These are phyloP conservation scores for Reutealis trisperma DNA, from an alignment of 345 rosid genomes.

Conservation along the genomic window DNA sequence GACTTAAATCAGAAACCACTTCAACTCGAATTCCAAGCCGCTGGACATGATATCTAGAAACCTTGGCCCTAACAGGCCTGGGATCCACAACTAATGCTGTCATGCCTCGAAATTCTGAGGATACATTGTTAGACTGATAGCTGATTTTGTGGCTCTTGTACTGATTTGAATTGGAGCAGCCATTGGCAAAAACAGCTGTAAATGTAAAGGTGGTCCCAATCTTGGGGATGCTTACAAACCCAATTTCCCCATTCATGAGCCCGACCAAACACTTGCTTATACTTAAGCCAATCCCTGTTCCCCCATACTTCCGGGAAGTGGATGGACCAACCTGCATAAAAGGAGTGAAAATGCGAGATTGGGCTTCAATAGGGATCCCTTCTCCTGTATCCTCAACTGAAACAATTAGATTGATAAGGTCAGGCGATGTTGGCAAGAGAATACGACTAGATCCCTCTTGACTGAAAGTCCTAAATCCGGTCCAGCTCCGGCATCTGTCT, in stretches of 20 bases:
- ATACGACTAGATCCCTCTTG: constrained; percentile 40
- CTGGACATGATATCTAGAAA: constrained; percentile 78
- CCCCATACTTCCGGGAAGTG: constrained; percentile 84
- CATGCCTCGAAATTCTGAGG: constrained; percentile 69
- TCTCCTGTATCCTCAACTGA: constrained; percentile 96
- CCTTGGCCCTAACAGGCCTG: constrained; percentile 68
- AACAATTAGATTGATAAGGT: constrained; percentile 60
- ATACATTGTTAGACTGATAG: constrained; percentile 34
- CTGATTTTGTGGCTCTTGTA: constrained; percentile 47
- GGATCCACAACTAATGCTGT: constrained; percentile 75
- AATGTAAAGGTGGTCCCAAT: constrained; percentile 91
- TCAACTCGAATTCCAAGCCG: constrained; percentile 72
- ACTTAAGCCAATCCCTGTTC: constrained; percentile 97
- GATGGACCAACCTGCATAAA: constrained; percentile 96
- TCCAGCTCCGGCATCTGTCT: constrained; percentile 72
- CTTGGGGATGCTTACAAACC: constrained; percentile 75
- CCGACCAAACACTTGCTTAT: constrained; percentile 91
- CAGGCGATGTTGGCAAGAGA: constrained; percentile 39
- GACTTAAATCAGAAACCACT: constrained; percentile 52
- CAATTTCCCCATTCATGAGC: constrained; percentile 91
- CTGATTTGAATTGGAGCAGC: constrained; percentile 44
- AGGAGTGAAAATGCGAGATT: constrained; percentile 86
- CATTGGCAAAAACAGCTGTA: constrained; percentile 70
- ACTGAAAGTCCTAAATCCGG: constrained; percentile 58
- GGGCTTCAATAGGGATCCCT: constrained; percentile 90